Evolutionary conservation across 2,329 filamentous ascomycete genomes (phyloP), one percentile per base, ranked within the genome.

Genomic region (Tolypocladium paradoxum): DNA sequence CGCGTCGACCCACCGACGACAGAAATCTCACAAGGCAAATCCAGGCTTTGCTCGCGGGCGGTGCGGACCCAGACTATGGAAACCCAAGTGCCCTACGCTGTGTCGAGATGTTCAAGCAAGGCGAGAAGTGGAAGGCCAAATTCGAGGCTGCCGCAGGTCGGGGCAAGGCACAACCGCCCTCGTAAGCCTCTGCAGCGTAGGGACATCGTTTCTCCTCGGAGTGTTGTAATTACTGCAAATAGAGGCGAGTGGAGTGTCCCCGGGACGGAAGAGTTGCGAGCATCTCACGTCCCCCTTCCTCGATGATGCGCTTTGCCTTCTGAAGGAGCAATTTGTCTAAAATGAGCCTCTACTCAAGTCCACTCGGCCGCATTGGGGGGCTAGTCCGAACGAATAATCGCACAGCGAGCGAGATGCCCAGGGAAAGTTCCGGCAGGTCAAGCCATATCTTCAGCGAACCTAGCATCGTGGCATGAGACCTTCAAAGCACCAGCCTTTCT

Each of bases 11-110:
- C 7, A 9, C 29, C 24, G 27, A 7, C 4, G 2, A 46, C 8
- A n/a, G 2, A n/a, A n/a, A n/a, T 31, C 43, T 46, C 24, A 46
- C 27, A 3, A 31, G 7, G 4, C 38, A 24, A 6, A 31, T n/a
- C 24, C 36, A 77, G 73, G 72, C 64, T 1, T 65, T 81, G 11
- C 60, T 82, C 2, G 71, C 74, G 51, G 76, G 76, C 0, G 76
- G 76, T 2, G 78, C 78, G 3, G 78, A 82, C 60, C 78, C 78
- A 1, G 75, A 79, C 1, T 66, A 74, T 53, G 78, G 78, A 1
- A 63, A 66, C 2, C 78, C 77, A 1, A 76, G 70, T 37, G 76
- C 78, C 0, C 60, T 74, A 47, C 68, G 76, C 52, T 77, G 76
- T 29, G 64, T 81, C 18, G 61, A 64, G 3, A 71, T 80, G 65